Evolutionary conservation across 352 stramenopile genomes (phyloP), one percentile per base, ranked within the genome.

Genomic region (Lagenidium giganteum): DNA sequence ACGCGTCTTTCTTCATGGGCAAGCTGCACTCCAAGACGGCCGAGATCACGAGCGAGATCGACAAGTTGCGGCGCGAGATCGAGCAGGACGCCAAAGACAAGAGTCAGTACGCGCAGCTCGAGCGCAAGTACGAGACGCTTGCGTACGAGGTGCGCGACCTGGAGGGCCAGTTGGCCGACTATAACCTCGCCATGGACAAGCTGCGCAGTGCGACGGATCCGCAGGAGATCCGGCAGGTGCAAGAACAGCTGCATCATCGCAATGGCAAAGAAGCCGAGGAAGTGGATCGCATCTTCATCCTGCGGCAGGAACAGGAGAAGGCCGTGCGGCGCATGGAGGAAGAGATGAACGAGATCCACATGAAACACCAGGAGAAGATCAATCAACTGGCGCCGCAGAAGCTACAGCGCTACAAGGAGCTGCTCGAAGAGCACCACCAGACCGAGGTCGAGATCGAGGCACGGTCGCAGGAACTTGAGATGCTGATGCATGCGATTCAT

Each of bases 121-220:
- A 89, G 47, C 70, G 75, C 21, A 85, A 85, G 48, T 89, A 89
- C 54, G 73, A 89, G 69, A 64, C 59, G 28, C 59, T 89, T 27
- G 70, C 70, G 5, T 36, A 62, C 31, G 63, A 85, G 38, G 83
- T 95, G 32, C 75, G 88, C 20, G 67, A 86, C 31, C 50, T 96
- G n/a, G 87, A 97, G 58, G 90, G 90, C 2, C 87, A 91, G 34
- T 61, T 97, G 14, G 88, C 88, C 0, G 90, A 97, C 63, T 96
- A 97, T 51, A 97, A 97, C 56, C 64, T 97, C 18, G 90, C 90
- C 18, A 95, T 96, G 73, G 88, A 96, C 56, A 97, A 97, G 61
- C 61, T 87, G 26, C 64, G 73, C 22, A 89, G 76, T 27, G 64
- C 61, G 13, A 89, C 76, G 13, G 70, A 89, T 29, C 76, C 76